Conservation (phyloP, 2,329 filamentous ascomycete genomes). For the Xylaria arbuscula region DNA sequence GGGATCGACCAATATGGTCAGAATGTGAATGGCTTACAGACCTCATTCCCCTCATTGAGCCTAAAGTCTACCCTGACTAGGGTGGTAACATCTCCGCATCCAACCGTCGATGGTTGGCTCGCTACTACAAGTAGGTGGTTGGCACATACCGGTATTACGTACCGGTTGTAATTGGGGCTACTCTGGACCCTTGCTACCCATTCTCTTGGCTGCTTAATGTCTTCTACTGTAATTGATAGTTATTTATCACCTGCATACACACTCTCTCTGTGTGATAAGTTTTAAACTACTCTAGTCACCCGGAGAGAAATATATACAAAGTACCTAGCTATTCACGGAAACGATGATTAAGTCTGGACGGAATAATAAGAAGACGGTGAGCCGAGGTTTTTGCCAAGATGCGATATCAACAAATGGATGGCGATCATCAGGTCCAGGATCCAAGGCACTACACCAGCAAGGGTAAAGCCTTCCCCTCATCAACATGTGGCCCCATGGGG, state of each 20-base stretch:
- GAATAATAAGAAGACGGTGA: constrained; percentile 10
- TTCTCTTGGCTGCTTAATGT: constrained; percentile 24
- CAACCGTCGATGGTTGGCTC: constrained; percentile 40
- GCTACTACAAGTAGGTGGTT: background rate
- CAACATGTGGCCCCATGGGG: constrained; percentile 34
- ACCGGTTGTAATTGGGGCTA: constrained; percentile 14
- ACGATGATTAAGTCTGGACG: constrained; percentile 24
- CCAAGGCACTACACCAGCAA: constrained; percentile 18
- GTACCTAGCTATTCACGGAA: background rate
- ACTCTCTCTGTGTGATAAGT: background rate
- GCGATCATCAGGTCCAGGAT: constrained; percentile 12
- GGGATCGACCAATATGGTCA: background rate
- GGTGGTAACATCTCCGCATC: constrained; percentile 43
- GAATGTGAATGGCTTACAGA: constrained; percentile 11
- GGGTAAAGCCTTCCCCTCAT: constrained; percentile 29
- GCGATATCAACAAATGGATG: constrained; percentile 11
- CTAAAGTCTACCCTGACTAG: constrained; percentile 43
- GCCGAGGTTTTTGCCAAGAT: constrained; percentile 14
- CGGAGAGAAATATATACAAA: background rate
- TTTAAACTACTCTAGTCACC: background rate
- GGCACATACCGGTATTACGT: constrained; percentile 10
- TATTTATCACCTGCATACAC: background rate
- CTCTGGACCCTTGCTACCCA: constrained; percentile 5
- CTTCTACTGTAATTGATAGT: background rate
- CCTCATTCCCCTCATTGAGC: constrained; percentile 48